Conservation (phyloP, 208 protist genomes). For the Leishmania martiniquensis region DNA sequence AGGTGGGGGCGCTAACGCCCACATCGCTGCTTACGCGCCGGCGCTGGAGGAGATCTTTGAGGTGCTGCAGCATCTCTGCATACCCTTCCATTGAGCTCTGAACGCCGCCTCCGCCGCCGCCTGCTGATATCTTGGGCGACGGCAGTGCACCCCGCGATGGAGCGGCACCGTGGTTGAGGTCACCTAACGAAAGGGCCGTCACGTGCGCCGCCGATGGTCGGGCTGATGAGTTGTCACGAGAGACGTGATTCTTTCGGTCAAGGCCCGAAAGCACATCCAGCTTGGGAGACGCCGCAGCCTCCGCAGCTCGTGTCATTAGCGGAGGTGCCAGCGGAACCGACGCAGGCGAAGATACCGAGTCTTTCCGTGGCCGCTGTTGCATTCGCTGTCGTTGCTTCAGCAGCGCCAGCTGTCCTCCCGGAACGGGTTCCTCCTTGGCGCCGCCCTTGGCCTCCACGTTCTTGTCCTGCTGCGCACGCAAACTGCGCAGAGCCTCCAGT, state of each 20-base stretch:
- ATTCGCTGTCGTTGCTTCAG: constrained; percentile 62
- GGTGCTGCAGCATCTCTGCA: constrained; percentile 83
- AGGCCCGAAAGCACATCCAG: constrained; percentile 2
- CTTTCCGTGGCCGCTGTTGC: constrained; percentile 11
- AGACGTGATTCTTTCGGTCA: background rate
- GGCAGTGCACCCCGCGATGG: constrained; percentile 7
- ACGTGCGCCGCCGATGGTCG: constrained; percentile 9
- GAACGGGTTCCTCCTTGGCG: constrained; percentile 13
- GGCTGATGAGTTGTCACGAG: background rate
- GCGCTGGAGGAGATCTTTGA: constrained; percentile 72
- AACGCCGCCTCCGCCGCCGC: constrained; percentile 19
- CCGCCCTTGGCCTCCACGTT: background rate
- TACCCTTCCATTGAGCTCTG: constrained; percentile 66
- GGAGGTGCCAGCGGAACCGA: constrained; percentile 7
- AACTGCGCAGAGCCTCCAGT: constrained; percentile 67
- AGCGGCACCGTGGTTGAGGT: constrained; percentile 7
- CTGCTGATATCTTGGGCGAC: constrained; percentile 11
- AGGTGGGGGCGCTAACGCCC: constrained; percentile 27
- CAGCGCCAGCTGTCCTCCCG: constrained; percentile 48
- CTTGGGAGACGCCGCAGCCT: constrained; percentile 3
- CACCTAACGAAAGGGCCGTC: constrained; percentile 40
- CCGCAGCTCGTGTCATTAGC: constrained; percentile 3
- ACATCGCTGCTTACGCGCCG: constrained; percentile 28
- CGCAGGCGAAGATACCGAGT: background rate
- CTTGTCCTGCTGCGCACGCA: constrained; percentile 35